Evolutionary conservation across 345 rosid genomes (phyloP).

Genomic region (Boechera divaricarpa): DNA sequence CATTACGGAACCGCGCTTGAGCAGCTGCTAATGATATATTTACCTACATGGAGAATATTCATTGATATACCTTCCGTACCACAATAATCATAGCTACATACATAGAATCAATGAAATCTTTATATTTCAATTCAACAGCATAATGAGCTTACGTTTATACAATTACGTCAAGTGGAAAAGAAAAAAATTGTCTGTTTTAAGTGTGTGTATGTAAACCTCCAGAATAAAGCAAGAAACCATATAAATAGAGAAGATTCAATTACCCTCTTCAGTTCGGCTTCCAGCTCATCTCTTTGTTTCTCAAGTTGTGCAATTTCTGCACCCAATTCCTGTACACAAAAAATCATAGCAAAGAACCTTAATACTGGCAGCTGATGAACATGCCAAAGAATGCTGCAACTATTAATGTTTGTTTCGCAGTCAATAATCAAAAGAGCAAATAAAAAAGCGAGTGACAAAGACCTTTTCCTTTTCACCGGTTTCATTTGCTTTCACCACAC

Average conservation of each 20-base stretch:
- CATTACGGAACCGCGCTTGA: conserved; percentile 77
- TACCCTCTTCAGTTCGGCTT: conserved; percentile 89
- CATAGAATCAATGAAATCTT: not conserved
- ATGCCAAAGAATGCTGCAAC: conserved; percentile 11
- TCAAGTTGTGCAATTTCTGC: conserved; percentile 80
- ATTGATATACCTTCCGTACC: not conserved
- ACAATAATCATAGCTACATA: conserved; percentile 18
- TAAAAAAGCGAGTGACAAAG: conserved; percentile 18
- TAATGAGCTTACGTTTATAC: not conserved
- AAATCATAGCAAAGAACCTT: conserved; percentile 30
- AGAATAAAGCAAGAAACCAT: conserved; percentile 21
- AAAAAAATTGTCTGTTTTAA: not conserved
- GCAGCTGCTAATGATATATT: conserved; percentile 91
- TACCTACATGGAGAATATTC: conserved; percentile 58
- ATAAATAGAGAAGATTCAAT: conserved; percentile 35
- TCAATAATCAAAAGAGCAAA: conserved; percentile 15
- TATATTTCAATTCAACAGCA: conserved; percentile 3
- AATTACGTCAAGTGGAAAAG: not conserved
- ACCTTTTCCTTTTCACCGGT: conserved; percentile 83
- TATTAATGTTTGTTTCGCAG: conserved; percentile 1
- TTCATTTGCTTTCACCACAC: conserved; percentile 82
- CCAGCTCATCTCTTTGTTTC: conserved; percentile 85
- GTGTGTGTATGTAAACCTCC: conserved; percentile 10
- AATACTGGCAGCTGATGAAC: conserved; percentile 25
- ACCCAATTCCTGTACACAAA: conserved; percentile 68